Percentiles rank a stretch among this genome's conserved stretches.
phyloP scores from a whole-genome alignment of 2,329 filamentous ascomycete genomes.

The Colletotrichum eremochloae region DNA sequence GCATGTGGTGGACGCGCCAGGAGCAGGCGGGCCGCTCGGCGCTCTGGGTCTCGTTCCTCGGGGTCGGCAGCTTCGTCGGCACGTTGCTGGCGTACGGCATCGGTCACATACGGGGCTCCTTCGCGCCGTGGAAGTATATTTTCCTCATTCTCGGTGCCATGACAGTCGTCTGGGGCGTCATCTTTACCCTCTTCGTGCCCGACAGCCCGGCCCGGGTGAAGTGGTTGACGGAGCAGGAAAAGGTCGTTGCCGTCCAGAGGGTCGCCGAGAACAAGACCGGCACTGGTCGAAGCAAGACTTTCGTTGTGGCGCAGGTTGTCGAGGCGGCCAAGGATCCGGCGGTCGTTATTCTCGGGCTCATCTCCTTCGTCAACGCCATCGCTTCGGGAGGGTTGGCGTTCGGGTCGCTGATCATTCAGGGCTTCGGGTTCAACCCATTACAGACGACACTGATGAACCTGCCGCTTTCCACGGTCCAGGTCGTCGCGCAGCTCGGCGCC shows the following conservation, averaged over 20 bases:
- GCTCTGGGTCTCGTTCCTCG: conserved; percentile 55
- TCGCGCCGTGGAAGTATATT: conserved; percentile 52
- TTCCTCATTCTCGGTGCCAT: conserved; percentile 53
- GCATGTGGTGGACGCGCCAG: conserved; percentile 55
- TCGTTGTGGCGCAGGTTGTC: conserved; percentile 40
- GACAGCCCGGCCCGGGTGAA: conserved; percentile 49
- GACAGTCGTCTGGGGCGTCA: conserved; percentile 47
- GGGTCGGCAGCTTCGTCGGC: conserved; percentile 52
- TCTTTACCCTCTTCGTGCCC: conserved; percentile 48
- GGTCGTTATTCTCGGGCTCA: conserved; percentile 45
- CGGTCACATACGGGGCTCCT: conserved; percentile 47
- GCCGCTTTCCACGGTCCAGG: conserved; percentile 50
- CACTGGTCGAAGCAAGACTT: conserved; percentile 36
- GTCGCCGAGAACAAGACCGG: conserved; percentile 49
- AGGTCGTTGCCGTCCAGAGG: conserved; percentile 47
- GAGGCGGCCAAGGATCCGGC: conserved; percentile 44
- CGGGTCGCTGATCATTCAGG: conserved; percentile 60
- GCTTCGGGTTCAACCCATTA: conserved; percentile 67
- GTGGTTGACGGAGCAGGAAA: conserved; percentile 49
- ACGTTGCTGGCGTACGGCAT: conserved; percentile 53
- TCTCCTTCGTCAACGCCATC: conserved; percentile 37
- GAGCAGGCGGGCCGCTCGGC: conserved; percentile 55
- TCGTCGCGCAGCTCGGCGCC: conserved; percentile 30
- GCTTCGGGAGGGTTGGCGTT: conserved; percentile 32
- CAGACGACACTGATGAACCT: conserved; percentile 70